phyloP scores from a whole-genome alignment of 148 eudicot species.

The Agrostemma githago region DNA sequence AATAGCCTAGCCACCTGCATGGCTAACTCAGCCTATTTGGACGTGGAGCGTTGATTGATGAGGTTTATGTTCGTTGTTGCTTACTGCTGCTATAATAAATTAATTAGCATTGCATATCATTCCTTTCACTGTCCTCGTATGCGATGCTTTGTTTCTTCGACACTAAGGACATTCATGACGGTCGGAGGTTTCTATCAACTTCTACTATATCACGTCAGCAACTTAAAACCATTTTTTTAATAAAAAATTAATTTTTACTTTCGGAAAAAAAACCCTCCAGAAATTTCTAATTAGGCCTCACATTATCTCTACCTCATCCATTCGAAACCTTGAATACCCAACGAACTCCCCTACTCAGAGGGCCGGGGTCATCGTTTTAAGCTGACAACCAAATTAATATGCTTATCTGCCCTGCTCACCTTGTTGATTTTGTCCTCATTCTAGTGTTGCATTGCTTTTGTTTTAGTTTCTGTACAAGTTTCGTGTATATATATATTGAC shows the following conservation, averaged over 20 bases:
- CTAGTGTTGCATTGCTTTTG: neutral
- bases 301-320: too few relatives aligned
- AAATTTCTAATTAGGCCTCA: too few relatives aligned
- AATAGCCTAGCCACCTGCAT: neutral
- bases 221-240: too few relatives aligned
- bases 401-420: neutral
- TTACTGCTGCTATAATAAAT: constrained; percentile 2
- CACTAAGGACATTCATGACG: neutral
- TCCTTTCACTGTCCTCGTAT: constrained; percentile 14
- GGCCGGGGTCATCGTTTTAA: too few relatives aligned
- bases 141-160: neutral
- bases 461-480: neutral
- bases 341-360: too few relatives aligned
- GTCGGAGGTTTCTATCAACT: neutral
- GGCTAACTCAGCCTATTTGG: neutral
- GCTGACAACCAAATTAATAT: neutral
- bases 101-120: constrained; percentile 11
- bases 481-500: neutral
- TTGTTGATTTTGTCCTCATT: neutral
- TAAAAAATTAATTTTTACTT: too few relatives aligned
- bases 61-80: neutral
- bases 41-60: neutral
- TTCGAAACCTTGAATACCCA: too few relatives aligned
- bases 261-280: too few relatives aligned
- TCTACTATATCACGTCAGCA: neutral